Evolutionary conservation across 2,329 filamentous ascomycete genomes (phyloP).

Genomic region (Aphanoascus verrucosus): DNA sequence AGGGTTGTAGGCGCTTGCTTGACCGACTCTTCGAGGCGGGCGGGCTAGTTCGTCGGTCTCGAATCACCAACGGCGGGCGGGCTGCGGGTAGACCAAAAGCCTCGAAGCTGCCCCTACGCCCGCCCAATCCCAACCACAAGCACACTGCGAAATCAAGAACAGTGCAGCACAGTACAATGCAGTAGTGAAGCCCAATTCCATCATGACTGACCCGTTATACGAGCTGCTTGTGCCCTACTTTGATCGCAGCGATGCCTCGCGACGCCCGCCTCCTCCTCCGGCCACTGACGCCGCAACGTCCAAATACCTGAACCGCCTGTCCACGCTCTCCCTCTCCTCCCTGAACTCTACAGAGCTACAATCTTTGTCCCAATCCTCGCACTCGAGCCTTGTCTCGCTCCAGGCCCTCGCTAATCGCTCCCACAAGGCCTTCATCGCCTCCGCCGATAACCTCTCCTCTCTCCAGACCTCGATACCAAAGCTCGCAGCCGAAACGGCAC

Average conservation of each 20-base stretch:
- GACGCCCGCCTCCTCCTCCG: slow-evolving; percentile 26
- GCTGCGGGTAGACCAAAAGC: not conserved
- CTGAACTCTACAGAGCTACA: slow-evolving; percentile 67
- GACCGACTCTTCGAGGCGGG: not conserved
- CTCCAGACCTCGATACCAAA: slow-evolving; percentile 61
- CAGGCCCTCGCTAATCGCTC: slow-evolving; percentile 85
- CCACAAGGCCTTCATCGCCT: slow-evolving; percentile 71
- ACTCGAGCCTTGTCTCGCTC: slow-evolving; percentile 69
- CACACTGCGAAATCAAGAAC: not conserved
- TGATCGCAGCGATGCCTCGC: slow-evolving; percentile 31
- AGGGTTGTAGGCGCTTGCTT: slow-evolving; percentile 1
- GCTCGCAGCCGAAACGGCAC: slow-evolving; percentile 54
- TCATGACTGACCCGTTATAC: slow-evolving; percentile 62
- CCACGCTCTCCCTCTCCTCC: slow-evolving; percentile 62
- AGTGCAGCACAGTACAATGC: not conserved
- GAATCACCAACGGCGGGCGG: not conserved
- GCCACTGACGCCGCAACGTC: slow-evolving; percentile 38
- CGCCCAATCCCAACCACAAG: not conserved
- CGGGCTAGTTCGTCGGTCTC: not conserved
- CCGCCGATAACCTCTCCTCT: slow-evolving; percentile 64
- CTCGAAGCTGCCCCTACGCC: not conserved
- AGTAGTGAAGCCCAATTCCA: slow-evolving; percentile 11
- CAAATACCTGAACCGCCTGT: slow-evolving; percentile 65
- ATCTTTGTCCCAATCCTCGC: slow-evolving; percentile 66
- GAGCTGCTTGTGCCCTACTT: slow-evolving; percentile 60